Conservation (phyloP, 2,329 filamentous ascomycete genomes). For the Beauveria pseudobassiana region DNA sequence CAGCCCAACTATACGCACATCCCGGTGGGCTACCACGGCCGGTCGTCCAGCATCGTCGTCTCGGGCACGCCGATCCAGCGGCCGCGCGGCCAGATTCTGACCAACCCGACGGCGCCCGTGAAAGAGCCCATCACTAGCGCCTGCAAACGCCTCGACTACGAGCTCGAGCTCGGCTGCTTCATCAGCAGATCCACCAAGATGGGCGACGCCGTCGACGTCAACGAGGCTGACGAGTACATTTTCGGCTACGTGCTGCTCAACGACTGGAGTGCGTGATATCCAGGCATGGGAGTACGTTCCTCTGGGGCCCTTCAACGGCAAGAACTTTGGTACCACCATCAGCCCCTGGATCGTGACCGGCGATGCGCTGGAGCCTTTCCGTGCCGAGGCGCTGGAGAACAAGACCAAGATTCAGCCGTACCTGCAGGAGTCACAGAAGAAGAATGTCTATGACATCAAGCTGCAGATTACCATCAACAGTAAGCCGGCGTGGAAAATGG, state of each 20-base stretch:
- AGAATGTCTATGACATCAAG: conserved; percentile 29
- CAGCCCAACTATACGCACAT: conserved; percentile 77
- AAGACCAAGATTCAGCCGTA: conserved; percentile 29
- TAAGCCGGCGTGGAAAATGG: conserved; percentile 19
- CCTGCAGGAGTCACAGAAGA: conserved; percentile 47
- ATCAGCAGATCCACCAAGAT: conserved; percentile 58
- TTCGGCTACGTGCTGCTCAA: conserved; percentile 64
- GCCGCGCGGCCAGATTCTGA: conserved; percentile 66
- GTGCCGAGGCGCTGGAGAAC: conserved; percentile 21
- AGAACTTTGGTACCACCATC: conserved; percentile 53
- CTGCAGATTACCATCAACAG: conserved; percentile 32
- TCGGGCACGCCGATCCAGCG: conserved; percentile 66
- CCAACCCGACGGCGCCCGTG: conserved; percentile 38
- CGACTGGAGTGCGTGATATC: conserved; percentile 58
- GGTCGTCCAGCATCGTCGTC: conserved; percentile 66
- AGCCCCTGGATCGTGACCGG: conserved; percentile 56
- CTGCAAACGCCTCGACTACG: conserved; percentile 60
- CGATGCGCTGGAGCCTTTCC: conserved; percentile 41
- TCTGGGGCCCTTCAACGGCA: conserved; percentile 54
- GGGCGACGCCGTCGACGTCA: conserved; percentile 58
- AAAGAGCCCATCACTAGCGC: conserved; percentile 52
- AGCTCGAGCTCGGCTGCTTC: conserved; percentile 72
- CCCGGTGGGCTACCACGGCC: conserved; percentile 74
- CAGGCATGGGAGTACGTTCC: conserved; percentile 56
- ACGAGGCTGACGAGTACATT: conserved; percentile 60